These are phyloP conservation scores for Tubosaeta brunneosetosa DNA, from an alignment of 768 basidiomycete genomes.

Conservation along the genomic window DNA sequence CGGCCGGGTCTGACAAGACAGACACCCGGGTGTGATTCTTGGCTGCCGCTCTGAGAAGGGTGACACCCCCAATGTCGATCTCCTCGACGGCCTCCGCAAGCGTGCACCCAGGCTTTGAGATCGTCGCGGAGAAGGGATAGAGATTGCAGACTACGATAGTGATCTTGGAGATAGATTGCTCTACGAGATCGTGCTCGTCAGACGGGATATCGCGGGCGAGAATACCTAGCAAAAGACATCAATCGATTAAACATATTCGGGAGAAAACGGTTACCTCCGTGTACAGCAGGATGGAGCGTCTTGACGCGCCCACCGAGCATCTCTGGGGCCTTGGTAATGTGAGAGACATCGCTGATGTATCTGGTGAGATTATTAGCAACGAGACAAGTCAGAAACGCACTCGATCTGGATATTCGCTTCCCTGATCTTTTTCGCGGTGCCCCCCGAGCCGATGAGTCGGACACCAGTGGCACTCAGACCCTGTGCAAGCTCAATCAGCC, in stretches of 20 bases:
- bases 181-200: slow-evolving; percentile 79
- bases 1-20: slow-evolving; percentile 82
- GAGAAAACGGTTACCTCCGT: slow-evolving; percentile 64
- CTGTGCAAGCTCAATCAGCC: slow-evolving; percentile 82
- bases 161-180: slow-evolving; percentile 87
- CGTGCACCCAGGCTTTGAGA: slow-evolving; percentile 83
- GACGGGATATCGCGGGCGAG: slow-evolving; percentile 89
- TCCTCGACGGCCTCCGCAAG: slow-evolving; percentile 94
- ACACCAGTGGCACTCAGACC: slow-evolving; percentile 81
- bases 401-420: slow-evolving; percentile 88
- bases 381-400: slow-evolving; percentile 47
- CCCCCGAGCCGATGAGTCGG: slow-evolving; percentile 89
- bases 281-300: slow-evolving; percentile 96
- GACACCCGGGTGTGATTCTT: slow-evolving; percentile 96
- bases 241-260: not conserved
- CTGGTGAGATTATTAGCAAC: slow-evolving; percentile 7
- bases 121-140: slow-evolving; percentile 93
- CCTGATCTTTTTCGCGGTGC: slow-evolving; percentile 96
- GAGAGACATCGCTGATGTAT: slow-evolving; percentile 80
- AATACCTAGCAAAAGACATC: slow-evolving; percentile 56
- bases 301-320: slow-evolving; percentile 99
- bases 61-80: slow-evolving; percentile 98
- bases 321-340: slow-evolving; percentile 96
- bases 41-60: slow-evolving; percentile 93
- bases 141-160: slow-evolving; percentile 98